Percentiles rank a stretch among this genome's conserved stretches.
These are phyloP conservation scores for Eucalyptus paniculata DNA, from an alignment of 345 rosid genomes.

Conservation along the genomic window DNA sequence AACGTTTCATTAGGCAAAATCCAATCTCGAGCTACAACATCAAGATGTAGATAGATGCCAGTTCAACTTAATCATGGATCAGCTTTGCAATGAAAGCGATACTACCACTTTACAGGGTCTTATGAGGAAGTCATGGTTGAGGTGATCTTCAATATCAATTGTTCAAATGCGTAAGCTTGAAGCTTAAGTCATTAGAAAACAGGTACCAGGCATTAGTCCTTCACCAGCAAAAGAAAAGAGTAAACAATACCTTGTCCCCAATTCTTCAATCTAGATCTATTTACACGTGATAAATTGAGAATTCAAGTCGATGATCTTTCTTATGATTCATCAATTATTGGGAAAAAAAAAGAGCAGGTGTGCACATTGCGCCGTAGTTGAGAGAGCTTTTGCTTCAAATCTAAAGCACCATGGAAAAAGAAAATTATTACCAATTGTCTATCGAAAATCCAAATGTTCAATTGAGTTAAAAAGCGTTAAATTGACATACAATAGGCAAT, in stretches of 20 bases:
- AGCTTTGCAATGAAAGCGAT: neutral
- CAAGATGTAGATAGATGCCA: neutral
- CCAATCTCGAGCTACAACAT: neutral
- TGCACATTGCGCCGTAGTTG: neutral
- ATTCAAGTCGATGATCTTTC: neutral
- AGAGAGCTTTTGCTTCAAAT: neutral
- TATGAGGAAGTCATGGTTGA: neutral
- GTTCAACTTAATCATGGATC: neutral
- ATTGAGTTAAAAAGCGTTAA: neutral
- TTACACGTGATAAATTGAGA: neutral
- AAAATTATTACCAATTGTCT: neutral
- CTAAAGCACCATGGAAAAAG: neutral
- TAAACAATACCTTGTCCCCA: neutral
- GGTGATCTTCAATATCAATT: neutral
- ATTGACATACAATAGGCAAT: neutral
- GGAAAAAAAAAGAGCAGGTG: neutral
- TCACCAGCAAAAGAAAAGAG: neutral
- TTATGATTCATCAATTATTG: neutral
- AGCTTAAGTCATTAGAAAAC: neutral
- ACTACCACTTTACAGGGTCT: neutral
- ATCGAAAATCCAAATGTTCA: neutral
- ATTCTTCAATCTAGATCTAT: neutral
- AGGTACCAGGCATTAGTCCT: neutral
- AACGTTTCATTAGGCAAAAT: neutral
- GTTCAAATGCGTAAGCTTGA: neutral